Base-by-base conservation (phyloP, 441 rosid species). In the Pelargonium myrrhifolium region DNA sequence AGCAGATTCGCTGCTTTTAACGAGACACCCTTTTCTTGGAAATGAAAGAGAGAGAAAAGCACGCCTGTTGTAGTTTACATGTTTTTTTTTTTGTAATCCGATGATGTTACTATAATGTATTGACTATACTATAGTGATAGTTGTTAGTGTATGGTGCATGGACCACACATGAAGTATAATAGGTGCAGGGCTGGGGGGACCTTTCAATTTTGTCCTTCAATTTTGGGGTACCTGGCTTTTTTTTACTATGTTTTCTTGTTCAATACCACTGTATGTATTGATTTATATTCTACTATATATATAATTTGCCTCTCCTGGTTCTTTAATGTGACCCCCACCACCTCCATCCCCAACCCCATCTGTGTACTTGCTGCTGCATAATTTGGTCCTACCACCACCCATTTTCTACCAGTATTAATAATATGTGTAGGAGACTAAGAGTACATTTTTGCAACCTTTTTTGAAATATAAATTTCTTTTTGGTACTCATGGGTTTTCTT, bases 21-120 rank as follows among this genome's bases (percentile, higher is more conserved):
- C 69, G 79, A 71, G 86, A 73, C 86, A 75, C 51, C 72, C 72
- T 74, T 77, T 86, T 88, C 87, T 84, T 81, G 89, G 93, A 78
- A 86, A 86, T 88, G 89, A 83, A 82, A 83, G 86, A 80, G 73
- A 72, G 73, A 63, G 66, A 64, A 31, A 62, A 71, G 64, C 81
- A 74, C 76, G 82, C 84, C 71, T 71, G 43, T 45, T 42, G 22
- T 45, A 10, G 51, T 10, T 45, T 24, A 24, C 26, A 24, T 24
- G 26, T 24, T 24, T 24, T 24, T 24, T 45, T 45, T 12, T 45
- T 45, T 40, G 51, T 61, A 10, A 31, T 64, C 47, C 56, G 22
- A 66, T 70, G 72, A n/a, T n/a, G n/a, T 70, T 65, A 26, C 37
- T 26, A 8, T 47, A 24, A 15, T 45, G 51, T 45, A 45, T 12